Base-by-base conservation (phyloP, 768 basidiomycete genomes). In the Leccinum boreale region DNA sequence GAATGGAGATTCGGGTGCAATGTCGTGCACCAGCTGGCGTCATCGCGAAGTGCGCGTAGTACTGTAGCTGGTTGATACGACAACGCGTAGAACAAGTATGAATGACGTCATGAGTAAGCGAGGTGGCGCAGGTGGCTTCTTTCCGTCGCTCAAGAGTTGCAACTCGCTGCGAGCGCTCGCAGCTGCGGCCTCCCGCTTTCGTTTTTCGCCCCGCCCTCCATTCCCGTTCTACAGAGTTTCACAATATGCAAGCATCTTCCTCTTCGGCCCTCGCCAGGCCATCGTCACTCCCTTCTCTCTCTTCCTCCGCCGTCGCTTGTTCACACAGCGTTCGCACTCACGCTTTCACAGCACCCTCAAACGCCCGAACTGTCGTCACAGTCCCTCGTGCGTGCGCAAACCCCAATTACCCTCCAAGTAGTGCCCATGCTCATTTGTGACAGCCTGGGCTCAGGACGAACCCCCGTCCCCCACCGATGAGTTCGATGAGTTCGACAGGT, bases 391-490 rank as follows among this genome's bases (percentile, higher is more conserved):
- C 66, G 84, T 79, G 12, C 47, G 54, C 31, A 12, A 10, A 24
- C 26, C 50, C 45, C 29, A 9, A n/a, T 45, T 12, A 3, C 23
- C 24, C 11, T n/a, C 4, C 7, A 46, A 9, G n/a, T 53, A 19
- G 19, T 28, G 23, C 58, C 62, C 47, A 60, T 57, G 48, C 62
- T 50, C 23, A 10, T 45, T 54, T 54, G 1, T 33, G 50, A 12
- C 53, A 93, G 90, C 91, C 50, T 93, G 90, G 90, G 91, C 90
- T 4, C 79, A 82, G 63, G 87, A 92, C 68, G 91, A 93, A 67
- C 89, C 89, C 4, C 88, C 89, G 4, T 90, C 89, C 0, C 88
- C 89, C 1, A 81, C 75, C 3, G 79, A 79, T 46, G 64, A 70
- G 31, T 67, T 67, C 45, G 79, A 84, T 50, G 78, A 77, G 29